Evolutionary conservation across 257 asterid genomes (phyloP).

Genomic region (Nyctanthes arbortristis): DNA sequence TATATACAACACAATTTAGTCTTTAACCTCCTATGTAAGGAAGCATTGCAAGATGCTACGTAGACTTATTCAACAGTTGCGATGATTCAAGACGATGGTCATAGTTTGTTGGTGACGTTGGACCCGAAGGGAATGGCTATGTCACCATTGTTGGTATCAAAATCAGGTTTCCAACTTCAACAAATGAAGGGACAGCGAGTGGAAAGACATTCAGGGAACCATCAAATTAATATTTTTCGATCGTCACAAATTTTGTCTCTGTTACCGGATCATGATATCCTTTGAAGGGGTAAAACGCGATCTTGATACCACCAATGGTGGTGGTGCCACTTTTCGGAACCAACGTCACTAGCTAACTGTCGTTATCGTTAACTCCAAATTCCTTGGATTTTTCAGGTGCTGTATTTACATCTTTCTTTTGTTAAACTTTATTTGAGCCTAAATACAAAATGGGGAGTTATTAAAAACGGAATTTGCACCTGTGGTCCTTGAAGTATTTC

Average conservation of each 20-base stretch:
- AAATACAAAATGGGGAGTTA: too few species aligned
- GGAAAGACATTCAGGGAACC: too few species aligned
- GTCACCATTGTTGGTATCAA: conserved; percentile 4
- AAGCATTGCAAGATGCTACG: background rate
- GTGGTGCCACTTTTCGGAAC: background rate
- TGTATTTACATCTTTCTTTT: background rate
- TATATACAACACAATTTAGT: background rate
- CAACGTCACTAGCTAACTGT: conserved; percentile 27
- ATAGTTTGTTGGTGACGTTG: conserved; percentile 24
- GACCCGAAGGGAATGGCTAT: background rate
- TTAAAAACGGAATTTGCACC: too few species aligned
- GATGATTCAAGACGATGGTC: conserved; percentile 9
- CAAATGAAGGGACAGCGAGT: background rate
- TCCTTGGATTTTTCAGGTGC: background rate
- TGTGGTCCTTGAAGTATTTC: too few species aligned
- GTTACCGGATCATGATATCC: too few species aligned
- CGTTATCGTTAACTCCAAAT: background rate
- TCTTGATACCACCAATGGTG: conserved; percentile 19
- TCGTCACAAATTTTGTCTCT: too few species aligned
- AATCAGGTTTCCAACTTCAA: background rate
- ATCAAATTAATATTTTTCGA: too few species aligned
- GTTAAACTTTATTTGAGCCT: too few species aligned
- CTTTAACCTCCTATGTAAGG: background rate
- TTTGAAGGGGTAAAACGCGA: background rate
- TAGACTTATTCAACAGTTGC: background rate